Conservation (phyloP, 805 yeast species). For the Clavispora carvajalis region DNA sequence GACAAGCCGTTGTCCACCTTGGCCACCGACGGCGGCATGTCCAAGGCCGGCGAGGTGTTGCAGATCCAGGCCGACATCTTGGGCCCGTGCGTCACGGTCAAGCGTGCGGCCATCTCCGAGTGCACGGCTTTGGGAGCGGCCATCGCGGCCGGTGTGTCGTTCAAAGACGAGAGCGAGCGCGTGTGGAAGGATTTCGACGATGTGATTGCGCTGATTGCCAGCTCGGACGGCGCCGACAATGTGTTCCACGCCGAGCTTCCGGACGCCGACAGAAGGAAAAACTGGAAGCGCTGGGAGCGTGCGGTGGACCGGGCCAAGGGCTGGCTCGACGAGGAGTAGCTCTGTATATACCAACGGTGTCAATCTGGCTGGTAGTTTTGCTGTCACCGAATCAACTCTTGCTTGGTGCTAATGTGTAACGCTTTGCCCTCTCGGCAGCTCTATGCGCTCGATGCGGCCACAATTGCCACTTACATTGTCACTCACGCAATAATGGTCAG, state of each 20-base stretch:
- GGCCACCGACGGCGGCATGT: constrained; percentile 95
- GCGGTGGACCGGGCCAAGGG: constrained; percentile 79
- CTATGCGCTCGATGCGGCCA: too few relatives aligned
- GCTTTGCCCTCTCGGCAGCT: too few relatives aligned
- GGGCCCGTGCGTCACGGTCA: constrained; percentile 80
- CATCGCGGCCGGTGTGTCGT: constrained; percentile 81
- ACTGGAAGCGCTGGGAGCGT: constrained; percentile 76
- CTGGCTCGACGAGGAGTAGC: constrained; percentile 55
- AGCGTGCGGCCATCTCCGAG: constrained; percentile 77
- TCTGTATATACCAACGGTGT: too few relatives aligned
- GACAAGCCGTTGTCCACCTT: constrained; percentile 44
- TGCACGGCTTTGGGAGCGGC: constrained; percentile 97
- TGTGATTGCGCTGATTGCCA: constrained; percentile 41
- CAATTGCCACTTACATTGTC: too few relatives aligned
- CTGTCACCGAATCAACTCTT: too few relatives aligned
- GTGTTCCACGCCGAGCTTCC: constrained; percentile 40
- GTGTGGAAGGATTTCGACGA: constrained; percentile 77
- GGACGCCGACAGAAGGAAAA: constrained; percentile 53
- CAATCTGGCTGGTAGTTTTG: too few relatives aligned
- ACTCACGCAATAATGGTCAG: too few relatives aligned
- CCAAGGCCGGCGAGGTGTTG: constrained; percentile 84
- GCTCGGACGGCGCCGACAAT: constrained; percentile 22
- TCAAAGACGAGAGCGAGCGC: constrained; percentile 44
- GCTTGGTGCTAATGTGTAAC: too few relatives aligned
- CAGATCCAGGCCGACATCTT: constrained; percentile 90